Evolutionary conservation across 441 rosid species (phyloP).

Genomic region (Adansonia gregorii): DNA sequence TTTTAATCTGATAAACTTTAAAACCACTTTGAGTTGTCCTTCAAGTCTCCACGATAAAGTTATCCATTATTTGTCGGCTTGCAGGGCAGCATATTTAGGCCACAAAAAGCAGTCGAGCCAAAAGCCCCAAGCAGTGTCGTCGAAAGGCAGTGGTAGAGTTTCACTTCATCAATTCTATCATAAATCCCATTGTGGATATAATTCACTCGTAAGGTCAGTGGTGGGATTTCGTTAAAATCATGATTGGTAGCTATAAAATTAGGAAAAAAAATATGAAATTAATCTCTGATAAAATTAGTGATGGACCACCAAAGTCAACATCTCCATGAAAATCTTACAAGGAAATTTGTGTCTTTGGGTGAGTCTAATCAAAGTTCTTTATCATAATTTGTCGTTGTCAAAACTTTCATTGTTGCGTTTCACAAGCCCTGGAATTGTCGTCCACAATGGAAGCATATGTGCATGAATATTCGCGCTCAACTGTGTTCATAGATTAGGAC

Average conservation of each 20-base stretch:
- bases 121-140: neutral
- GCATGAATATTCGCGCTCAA: neutral
- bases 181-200: neutral
- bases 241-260: neutral
- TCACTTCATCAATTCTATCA: neutral
- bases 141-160: neutral
- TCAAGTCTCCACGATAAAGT: neutral
- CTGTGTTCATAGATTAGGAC: neutral
- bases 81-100: neutral
- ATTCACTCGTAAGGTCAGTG: neutral
- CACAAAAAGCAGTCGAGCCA: constrained; percentile 9
- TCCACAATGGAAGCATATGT: constrained; percentile 23
- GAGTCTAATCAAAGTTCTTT: neutral
- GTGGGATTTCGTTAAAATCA: neutral
- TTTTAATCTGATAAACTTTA: too few relatives aligned
- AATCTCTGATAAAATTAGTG: neutral
- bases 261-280: neutral
- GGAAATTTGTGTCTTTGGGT: neutral
- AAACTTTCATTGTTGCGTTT: neutral
- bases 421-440: neutral
- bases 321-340: neutral
- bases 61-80: constrained; percentile 10
- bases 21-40: too few relatives aligned
- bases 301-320: neutral
- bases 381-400: neutral